phyloP scores from a whole-genome alignment of 306 rosid genomes.

The Pyrus pyrifolia region DNA sequence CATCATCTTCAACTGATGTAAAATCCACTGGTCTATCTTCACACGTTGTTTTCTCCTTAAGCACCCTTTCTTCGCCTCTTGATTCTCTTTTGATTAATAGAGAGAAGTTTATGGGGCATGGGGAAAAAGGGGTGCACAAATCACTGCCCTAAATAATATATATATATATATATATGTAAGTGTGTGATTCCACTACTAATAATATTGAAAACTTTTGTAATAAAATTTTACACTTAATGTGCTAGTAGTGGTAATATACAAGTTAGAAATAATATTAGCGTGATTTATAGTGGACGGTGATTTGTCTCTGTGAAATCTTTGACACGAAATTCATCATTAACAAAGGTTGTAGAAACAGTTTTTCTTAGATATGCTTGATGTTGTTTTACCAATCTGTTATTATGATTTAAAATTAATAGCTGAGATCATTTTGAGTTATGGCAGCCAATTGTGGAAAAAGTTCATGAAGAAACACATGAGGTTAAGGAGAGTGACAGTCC shows the following conservation, averaged over 20 bases:
- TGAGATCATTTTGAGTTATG: background rate
- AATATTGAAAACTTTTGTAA: background rate
- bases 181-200: too few relatives aligned
- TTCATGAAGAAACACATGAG: background rate
- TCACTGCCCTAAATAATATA: too few relatives aligned
- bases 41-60: background rate
- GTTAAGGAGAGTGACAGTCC: background rate
- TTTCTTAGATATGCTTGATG: background rate
- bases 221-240: background rate
- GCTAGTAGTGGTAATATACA: too few relatives aligned
- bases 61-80: background rate
- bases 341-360: background rate
- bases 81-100: background rate
- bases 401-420: background rate
- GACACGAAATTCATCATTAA: background rate
- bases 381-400: background rate
- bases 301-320: background rate
- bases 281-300: background rate
- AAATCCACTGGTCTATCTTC: background rate
- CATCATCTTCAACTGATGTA: background rate
- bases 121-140: background rate
- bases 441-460: conserved; percentile 2
- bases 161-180: too few relatives aligned
- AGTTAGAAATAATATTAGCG: too few relatives aligned
- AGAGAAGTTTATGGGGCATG: background rate